Evolutionary conservation across 73 alveolate species (phyloP), one percentile per base, ranked within the genome.

Genomic region (Durusdinium trenchii): DNA sequence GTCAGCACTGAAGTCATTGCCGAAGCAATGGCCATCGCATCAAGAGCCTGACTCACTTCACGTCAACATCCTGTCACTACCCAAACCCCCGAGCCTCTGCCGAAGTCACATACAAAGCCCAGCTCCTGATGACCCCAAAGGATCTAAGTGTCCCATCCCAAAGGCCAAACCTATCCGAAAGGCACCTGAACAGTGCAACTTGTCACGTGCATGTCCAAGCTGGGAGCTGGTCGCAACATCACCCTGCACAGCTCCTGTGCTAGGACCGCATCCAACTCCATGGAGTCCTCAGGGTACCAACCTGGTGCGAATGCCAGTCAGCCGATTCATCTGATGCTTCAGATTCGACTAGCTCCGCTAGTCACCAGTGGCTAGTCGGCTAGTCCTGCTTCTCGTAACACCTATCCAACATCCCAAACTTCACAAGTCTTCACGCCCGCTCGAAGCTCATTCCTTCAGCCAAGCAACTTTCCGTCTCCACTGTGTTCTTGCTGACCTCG

Each of bases 281-380:
- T 91, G 50, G 98, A 91, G 38, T 91, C 98, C 42, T 91, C 98
- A 16, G 98, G 98, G 69, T 91, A 91, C 98, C 98, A 91, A 71
- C 82, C 98, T 91, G 43, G 79, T 38, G 50, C 45, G 79, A 7
- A 54, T 45, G 30, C 1, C 18, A 23, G 30, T 60, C 73, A 60
- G 73, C 73, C 30, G 73, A 60, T 60, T 32, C 73, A 23, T 60
- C 73, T 60, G 73, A 2, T 1, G 18, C n/a, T 60, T 60, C 30
- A 60, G 18, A 32, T 1, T 32, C 30, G 73, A 60, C 73, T n/a
- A n/a, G n/a, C n/a, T n/a, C n/a, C 1, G 73, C 73, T 60, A 23
- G 30, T 60, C 73, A 60, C n/a, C 73, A 60, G 7, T 1, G 73
- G 73, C 18, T n/a, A n/a, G n/a, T n/a, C 69, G 23, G n/a, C n/a